Evolutionary conservation across 1,139 yeast genomes (phyloP), one percentile per base, ranked within the genome.

Genomic region (Suhomyces bribrorum): DNA sequence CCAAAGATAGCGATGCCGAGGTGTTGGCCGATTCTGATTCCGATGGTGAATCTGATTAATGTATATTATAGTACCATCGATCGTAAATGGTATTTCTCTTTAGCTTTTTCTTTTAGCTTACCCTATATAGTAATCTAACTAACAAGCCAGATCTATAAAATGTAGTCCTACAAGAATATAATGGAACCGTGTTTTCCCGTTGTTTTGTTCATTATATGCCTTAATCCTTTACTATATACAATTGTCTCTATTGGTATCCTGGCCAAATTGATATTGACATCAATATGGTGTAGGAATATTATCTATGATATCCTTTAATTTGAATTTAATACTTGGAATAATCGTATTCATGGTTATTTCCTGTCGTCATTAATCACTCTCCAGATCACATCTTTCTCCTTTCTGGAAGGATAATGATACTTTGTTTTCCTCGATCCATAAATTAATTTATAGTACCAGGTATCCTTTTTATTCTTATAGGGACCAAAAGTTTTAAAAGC

Each of bases 381-480:
- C 90, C 90, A 83, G 6, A 83, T 76, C 32, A 77, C 72, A 45
- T 81, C 86, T 48, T 79, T 66, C 38, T 80, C 81, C 41, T 66
- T 68, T 12, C 55, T 50, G 16, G 76, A 64, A 1, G 77, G 75
- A 26, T 56, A 54, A 42, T 66, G 65, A 37, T 55, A 64, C 36
- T 52, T 57, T 5, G 63, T 62, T 17, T 50, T 51, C 15, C 63
- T 50, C n/a, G 56, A 48, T 1, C 71, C 71, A 40, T 52, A 62
- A 8, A 66, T 38, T 22, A 61, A 41, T 31, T 57, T 48, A 37
- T 56, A 50, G 45, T 55, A 46, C 56, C 61, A 54, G 25, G 51
- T 50, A 28, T 49, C 47, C 24, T 40, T 42, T 20, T 34, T 31
- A 5, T 15, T 7, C 8, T 20, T 14, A 8, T 20, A 23, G 28